Base-by-base conservation (phyloP, 1,139 yeast species). In the Hyphopichia fennica region DNA sequence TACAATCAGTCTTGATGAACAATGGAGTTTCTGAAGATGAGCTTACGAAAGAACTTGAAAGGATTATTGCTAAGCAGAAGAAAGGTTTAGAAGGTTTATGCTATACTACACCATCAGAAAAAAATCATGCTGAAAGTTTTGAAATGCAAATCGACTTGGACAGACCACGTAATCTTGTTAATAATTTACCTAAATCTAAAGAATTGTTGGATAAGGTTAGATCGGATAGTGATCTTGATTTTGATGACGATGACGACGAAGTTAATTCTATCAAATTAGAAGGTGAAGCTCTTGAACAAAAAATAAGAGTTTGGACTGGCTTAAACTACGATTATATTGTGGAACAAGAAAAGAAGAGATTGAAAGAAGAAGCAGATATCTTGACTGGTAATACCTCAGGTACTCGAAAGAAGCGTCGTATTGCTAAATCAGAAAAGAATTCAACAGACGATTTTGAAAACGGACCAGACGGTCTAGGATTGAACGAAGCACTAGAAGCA, bases 261-360 rank as follows among this genome's bases (percentile, higher is more conserved):
- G 68, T 87, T 10, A 81, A 79, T 3, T 64, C 67, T 0, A 72
- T 82, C 35, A 58, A 87, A 38, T 67, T 93, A 42, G 75, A 79
- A 3, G 82, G 78, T 39, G 86, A 81, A 37, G 96, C 93, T 50
- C 75, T 81, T 11, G 52, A 42, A 43, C 57, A 82, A 54, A 91
- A 88, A 62, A 90, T 87, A 50, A 74, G 84, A 46, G 79, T 90
- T 5, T 93, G 99, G 98, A 81, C 87, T 43, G 90, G 95, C 1
- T 72, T 88, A 41, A 89, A 93, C 62, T 87, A 87, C 45, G 98
- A 91, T 28, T 95, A 82, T 56, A 69, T 93, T 45, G 64, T 89
- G 20, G 95, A 85, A 40, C 96, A 89, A 63, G 98, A 93, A 54
- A 81, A 81, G 52, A 90, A 89, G 60, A 71, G 93, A 48, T 73